phyloP scores from a whole-genome alignment of 2,329 filamentous ascomycete genomes.

The Achaetomium macrosporum region DNA sequence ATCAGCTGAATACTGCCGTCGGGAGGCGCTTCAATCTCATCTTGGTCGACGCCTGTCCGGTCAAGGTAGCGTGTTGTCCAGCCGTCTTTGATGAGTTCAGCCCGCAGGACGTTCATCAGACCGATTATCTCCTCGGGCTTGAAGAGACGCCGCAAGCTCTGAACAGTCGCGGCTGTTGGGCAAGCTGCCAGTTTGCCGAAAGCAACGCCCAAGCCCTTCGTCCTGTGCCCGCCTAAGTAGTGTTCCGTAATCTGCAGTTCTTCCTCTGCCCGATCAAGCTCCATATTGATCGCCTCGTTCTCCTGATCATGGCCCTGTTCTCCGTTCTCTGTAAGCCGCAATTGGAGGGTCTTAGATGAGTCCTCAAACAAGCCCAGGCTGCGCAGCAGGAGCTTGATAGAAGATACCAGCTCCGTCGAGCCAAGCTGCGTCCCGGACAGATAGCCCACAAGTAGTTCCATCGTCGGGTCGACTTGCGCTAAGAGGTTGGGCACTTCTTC shows the following conservation, averaged over 20 bases:
- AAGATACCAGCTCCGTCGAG: constrained; percentile 59
- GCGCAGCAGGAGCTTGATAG: constrained; percentile 60
- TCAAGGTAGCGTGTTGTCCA: constrained; percentile 72
- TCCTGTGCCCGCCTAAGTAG: constrained; percentile 59
- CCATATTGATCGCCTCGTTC: constrained; percentile 40
- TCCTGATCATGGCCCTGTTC: constrained; percentile 27
- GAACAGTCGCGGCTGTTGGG: constrained; percentile 53
- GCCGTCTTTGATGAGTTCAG: constrained; percentile 66
- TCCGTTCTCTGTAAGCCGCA: constrained; percentile 29
- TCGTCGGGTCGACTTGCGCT: constrained; percentile 59
- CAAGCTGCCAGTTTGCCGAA: constrained; percentile 65
- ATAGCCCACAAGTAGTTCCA: constrained; percentile 61
- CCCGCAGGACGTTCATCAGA: constrained; percentile 65
- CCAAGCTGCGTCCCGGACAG: constrained; percentile 61
- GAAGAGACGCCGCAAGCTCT: constrained; percentile 57
- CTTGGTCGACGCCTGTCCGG: constrained; percentile 33
- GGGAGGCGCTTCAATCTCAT: constrained; percentile 44
- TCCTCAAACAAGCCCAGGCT: constrained; percentile 58
- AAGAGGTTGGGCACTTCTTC: constrained; percentile 59
- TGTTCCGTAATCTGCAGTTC: constrained; percentile 64
- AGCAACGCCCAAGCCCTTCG: constrained; percentile 59
- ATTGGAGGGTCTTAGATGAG: constrained; percentile 27
- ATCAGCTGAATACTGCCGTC: constrained; percentile 67
- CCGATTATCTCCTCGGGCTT: constrained; percentile 63
- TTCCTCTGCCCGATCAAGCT: constrained; percentile 55